Evolutionary conservation across 2,329 filamentous ascomycete species (phyloP).

Genomic region (Microsporum audouinii): DNA sequence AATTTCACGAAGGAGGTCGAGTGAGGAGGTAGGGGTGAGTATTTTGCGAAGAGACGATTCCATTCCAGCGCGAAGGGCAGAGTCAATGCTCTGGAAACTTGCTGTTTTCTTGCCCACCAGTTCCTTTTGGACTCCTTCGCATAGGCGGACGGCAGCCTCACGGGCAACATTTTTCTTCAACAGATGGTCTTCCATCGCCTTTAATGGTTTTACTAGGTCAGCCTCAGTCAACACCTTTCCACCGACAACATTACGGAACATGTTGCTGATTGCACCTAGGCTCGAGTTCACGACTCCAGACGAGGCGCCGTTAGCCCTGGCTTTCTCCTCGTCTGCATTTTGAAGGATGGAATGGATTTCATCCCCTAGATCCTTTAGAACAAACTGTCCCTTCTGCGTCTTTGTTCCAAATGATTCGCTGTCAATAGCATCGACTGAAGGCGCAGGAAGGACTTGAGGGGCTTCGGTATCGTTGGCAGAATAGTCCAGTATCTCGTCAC

Average conservation of each 20-base stretch:
- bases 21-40: constrained; percentile 84
- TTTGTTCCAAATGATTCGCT: constrained; percentile 73
- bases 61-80: constrained; percentile 75
- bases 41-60: constrained; percentile 89
- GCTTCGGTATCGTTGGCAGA: constrained; percentile 51
- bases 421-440: constrained; percentile 58
- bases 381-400: constrained; percentile 81
- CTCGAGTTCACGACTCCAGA: constrained; percentile 65
- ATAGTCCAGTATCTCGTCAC: constrained; percentile 75
- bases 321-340: constrained; percentile 57
- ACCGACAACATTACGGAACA: constrained; percentile 90
- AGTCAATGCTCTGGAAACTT: constrained; percentile 78
- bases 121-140: constrained; percentile 82
- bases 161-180: constrained; percentile 92
- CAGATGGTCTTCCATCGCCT: constrained; percentile 90
- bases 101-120: constrained; percentile 82
- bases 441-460: constrained; percentile 40
- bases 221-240: constrained; percentile 83
- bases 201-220: constrained; percentile 84
- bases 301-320: constrained; percentile 33
- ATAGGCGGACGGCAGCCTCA: constrained; percentile 83
- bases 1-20: constrained; percentile 90
- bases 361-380: constrained; percentile 83
- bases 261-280: constrained; percentile 68
- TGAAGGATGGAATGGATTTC: constrained; percentile 85